Base-by-base conservation (phyloP, 495 filamentous ascomycete species). In the Mycothermus thermophilus region DNA sequence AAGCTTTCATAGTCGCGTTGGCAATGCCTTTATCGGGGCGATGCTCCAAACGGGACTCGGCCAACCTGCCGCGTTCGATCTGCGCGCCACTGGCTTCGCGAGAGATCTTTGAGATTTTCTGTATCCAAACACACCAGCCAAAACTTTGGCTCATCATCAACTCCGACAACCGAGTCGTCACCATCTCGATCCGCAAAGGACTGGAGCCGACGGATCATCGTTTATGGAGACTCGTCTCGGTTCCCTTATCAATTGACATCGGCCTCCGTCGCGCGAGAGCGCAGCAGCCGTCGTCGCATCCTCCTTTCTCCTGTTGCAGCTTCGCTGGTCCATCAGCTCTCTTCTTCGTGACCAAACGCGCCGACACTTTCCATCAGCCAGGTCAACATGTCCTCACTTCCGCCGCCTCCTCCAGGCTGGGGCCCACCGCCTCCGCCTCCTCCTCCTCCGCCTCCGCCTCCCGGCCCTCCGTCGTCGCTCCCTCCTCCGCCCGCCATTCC, bases 371-470 rank as follows among this genome's bases (percentile, higher is more conserved):
- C n/a, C n/a, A n/a, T n/a, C n/a, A n/a, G n/a, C n/a, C n/a, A n/a
- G n/a, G n/a, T 60, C 58, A 67, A 47, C 42, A 93, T 93, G 86
- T 79, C 83, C 41, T 83, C 75, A 45, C 63, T 69, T 40, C 67
- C 62, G 20, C 71, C 72, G 15, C 72, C 72, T 34, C 69, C 71
- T 28, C 64, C 64, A 34, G 66, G 68, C 26, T 72, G 67, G 64
- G 66, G 63, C 32, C 59, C 53, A 48, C 53, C 55, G 21, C 54
- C 58, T 25, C 60, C 67, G 15, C 51, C 51, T 16, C 60, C 72
- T 12, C 64, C 71, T 2, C 70, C 71, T 37, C 83, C 82, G 37
- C 81, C 83, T 37, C 83, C 83, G 30, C 84, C 83, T 26, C 80
- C 82, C 19, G 80, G 79, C 50, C 76, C 77, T 40, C 67, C 74